These are phyloP conservation scores for Teratosphaeria zuluensis DNA, from an alignment of 2,329 filamentous ascomycete species.

Conservation along the genomic window DNA sequence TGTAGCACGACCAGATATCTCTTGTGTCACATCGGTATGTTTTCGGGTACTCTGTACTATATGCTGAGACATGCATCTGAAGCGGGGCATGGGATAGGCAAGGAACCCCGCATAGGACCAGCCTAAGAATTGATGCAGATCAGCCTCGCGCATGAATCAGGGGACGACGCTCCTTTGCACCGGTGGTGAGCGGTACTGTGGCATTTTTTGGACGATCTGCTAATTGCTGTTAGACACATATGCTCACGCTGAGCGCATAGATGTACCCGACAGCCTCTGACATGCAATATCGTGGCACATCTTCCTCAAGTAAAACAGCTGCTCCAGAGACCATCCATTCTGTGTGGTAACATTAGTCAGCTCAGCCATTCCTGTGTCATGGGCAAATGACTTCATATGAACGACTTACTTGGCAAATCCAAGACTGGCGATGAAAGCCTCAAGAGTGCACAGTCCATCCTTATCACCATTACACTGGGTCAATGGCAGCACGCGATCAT, in stretches of 20 bases:
- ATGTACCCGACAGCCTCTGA: neutral
- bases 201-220: too few relatives aligned
- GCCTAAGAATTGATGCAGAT: too few relatives aligned
- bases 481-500: conserved; percentile 70
- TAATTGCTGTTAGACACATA: neutral
- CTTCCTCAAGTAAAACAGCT: neutral
- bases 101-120: too few relatives aligned
- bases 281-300: neutral
- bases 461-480: conserved; percentile 60
- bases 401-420: conserved; percentile 51
- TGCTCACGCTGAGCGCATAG: neutral
- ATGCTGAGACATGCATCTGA: too few relatives aligned
- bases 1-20: neutral
- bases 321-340: neutral
- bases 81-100: too few relatives aligned
- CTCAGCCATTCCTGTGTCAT: neutral
- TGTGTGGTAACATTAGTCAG: neutral
- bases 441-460: conserved; percentile 60
- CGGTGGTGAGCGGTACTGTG: too few relatives aligned
- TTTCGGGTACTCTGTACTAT: neutral
- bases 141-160: too few relatives aligned
- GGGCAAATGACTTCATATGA: neutral
- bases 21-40: neutral
- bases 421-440: conserved; percentile 63
- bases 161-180: neutral